phyloP scores from a whole-genome alignment of 306 rosid genomes.

The Adenanthera pavonina region DNA sequence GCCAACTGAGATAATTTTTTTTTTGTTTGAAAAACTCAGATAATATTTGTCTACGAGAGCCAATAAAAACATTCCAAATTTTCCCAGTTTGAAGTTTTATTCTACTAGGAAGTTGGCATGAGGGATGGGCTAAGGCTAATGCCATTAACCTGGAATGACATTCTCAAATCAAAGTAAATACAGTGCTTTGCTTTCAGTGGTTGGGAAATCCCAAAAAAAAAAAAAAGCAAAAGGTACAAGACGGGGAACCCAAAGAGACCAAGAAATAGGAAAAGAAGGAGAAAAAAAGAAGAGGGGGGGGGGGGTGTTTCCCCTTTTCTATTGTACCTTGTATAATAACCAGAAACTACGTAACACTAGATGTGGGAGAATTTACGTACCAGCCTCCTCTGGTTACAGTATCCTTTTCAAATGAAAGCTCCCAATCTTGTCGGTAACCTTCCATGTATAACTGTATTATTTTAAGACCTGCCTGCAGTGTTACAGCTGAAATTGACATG shows the following conservation, averaged over 20 bases:
- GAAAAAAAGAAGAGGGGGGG: no score
- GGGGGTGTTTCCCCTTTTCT: not conserved
- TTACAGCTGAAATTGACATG: slow-evolving; percentile 41
- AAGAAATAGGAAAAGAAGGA: not conserved
- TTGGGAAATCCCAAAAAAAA: not conserved
- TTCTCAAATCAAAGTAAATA: not conserved
- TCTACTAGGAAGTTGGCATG: not conserved
- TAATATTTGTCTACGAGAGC: not conserved
- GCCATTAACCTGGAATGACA: not conserved
- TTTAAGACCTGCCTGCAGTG: slow-evolving; percentile 83
- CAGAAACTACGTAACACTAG: slow-evolving; percentile 1
- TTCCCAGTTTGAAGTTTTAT: not conserved
- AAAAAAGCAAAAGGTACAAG: no score
- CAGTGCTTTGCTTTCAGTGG: not conserved
- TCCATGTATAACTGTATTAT: slow-evolving; percentile 80
- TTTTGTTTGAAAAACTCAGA: not conserved
- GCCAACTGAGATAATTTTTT: not conserved
- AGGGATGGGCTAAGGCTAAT: not conserved
- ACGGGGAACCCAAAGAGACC: not conserved
- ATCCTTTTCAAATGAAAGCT: slow-evolving; percentile 85
- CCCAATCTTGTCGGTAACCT: slow-evolving; percentile 95
- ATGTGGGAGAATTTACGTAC: slow-evolving; percentile 49
- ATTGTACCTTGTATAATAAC: not conserved
- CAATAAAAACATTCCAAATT: not conserved
- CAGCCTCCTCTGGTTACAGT: slow-evolving; percentile 84